Percentiles rank a stretch among this genome's conserved stretches.
Evolutionary conservation across 23 red algal species (phyloP).

Genomic region (Agarophyton chilense): DNA sequence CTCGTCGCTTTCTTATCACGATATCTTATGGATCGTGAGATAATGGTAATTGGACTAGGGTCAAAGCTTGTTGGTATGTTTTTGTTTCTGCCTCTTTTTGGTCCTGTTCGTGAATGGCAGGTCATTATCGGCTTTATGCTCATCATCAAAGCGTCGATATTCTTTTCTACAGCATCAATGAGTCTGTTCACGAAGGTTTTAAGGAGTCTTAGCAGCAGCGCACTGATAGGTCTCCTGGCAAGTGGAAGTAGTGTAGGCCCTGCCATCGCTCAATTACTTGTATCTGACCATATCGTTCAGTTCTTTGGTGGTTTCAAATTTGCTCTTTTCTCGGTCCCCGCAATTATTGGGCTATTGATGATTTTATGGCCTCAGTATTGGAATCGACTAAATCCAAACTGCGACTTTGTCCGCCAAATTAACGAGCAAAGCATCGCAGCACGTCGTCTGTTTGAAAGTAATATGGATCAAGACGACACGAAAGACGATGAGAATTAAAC

Average conservation of each 20-base stretch:
- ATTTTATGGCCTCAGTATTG: constrained; percentile 38
- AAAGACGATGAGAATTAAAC: neutral
- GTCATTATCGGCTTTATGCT: constrained; percentile 69
- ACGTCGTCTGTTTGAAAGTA: neutral
- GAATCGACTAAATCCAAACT: constrained; percentile 39
- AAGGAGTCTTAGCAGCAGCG: constrained; percentile 36
- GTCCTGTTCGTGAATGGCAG: constrained; percentile 68
- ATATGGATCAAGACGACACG: neutral
- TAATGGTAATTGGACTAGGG: constrained; percentile 61
- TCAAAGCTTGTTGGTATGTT: constrained; percentile 58
- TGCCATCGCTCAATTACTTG: constrained; percentile 47
- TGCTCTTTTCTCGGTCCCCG: constrained; percentile 47
- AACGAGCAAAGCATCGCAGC: neutral
- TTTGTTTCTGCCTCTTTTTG: constrained; percentile 59
- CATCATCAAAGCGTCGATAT: constrained; percentile 73
- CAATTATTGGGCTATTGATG: constrained; percentile 1
- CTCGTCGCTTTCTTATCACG: constrained; percentile 58
- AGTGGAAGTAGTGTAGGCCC: constrained; percentile 50
- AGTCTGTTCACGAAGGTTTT: constrained; percentile 79
- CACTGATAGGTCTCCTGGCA: constrained; percentile 58
- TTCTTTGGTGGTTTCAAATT: constrained; percentile 59
- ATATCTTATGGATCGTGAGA: constrained; percentile 68
- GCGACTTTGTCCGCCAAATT: constrained; percentile 37
- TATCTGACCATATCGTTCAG: constrained; percentile 46
- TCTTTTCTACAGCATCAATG: constrained; percentile 76